Conservation (phyloP, 23 red algal species). For the Pyropia haitanensis region DNA sequence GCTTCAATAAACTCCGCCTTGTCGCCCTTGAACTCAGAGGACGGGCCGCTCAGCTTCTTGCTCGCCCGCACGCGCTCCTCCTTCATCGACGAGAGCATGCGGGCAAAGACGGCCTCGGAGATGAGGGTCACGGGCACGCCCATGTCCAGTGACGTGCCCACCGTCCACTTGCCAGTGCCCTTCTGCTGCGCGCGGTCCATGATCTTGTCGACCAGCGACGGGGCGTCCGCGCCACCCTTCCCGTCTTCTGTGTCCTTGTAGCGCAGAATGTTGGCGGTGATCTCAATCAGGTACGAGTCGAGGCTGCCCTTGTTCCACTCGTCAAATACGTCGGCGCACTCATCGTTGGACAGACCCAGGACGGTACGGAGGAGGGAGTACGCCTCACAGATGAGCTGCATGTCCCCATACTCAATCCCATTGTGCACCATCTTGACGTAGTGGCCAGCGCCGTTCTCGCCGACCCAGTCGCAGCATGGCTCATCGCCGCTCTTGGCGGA, state of each 20-base stretch:
- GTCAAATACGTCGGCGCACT: constrained; percentile 46
- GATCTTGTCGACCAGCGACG: constrained; percentile 37
- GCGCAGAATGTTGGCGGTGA: constrained; percentile 56
- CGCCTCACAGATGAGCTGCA: constrained; percentile 58
- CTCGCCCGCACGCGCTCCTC: constrained; percentile 53
- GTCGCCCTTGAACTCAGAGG: not conserved
- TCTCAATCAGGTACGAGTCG: constrained; percentile 60
- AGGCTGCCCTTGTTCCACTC: constrained; percentile 51
- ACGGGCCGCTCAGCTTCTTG: constrained; percentile 28
- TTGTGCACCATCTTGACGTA: constrained; percentile 97
- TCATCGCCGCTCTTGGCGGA: constrained; percentile 48
- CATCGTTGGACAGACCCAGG: constrained; percentile 19
- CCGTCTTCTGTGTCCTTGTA: constrained; percentile 21
- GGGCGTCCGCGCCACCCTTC: constrained; percentile 18
- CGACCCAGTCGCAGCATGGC: constrained; percentile 62
- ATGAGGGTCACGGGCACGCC: constrained; percentile 69
- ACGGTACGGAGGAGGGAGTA: constrained; percentile 15
- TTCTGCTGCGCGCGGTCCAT: constrained; percentile 60
- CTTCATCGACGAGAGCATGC: constrained; percentile 64
- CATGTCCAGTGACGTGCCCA: constrained; percentile 26
- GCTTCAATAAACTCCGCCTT: constrained; percentile 21
- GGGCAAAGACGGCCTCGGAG: constrained; percentile 60
- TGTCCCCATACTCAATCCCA: constrained; percentile 76
- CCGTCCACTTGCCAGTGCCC: constrained; percentile 86
- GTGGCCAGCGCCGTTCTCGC: constrained; percentile 42